These are phyloP conservation scores for Podila clonocystis DNA, from an alignment of 192 early-diverging fungal genomes.

Conservation along the genomic window DNA sequence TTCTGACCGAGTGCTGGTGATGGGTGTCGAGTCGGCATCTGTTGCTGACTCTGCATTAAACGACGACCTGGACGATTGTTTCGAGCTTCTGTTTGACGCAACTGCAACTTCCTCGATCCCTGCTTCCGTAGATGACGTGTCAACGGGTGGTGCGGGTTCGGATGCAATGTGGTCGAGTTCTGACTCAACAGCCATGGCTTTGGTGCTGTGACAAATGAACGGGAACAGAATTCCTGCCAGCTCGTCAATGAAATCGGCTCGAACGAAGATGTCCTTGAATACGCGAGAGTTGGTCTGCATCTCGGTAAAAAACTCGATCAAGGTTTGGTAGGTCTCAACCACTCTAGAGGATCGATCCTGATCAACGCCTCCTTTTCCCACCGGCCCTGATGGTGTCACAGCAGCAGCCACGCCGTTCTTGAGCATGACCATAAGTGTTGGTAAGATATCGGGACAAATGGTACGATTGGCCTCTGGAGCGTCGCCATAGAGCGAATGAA, in stretches of 20 bases:
- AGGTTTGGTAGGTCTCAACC: conserved; percentile 52
- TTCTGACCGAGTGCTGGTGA: conserved; percentile 27
- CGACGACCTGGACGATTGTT: conserved; percentile 25
- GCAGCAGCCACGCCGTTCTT: conserved; percentile 53
- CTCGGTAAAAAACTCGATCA: conserved; percentile 58
- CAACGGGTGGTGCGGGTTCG: conserved; percentile 22
- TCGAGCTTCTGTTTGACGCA: conserved; percentile 5
- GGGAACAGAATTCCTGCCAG: conserved; percentile 65
- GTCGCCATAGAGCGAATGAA: conserved; percentile 56
- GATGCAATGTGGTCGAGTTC: conserved; percentile 59
- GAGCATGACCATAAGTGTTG: conserved; percentile 58
- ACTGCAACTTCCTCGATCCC: conserved; percentile 8
- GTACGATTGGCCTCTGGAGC: conserved; percentile 25
- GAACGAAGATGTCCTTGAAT: conserved; percentile 61
- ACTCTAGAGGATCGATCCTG: conserved; percentile 42
- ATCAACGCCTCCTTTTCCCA: conserved; percentile 6
- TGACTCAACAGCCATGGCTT: conserved; percentile 50
- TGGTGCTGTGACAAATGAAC: conserved; percentile 57
- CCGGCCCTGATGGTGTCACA: conserved; percentile 18
- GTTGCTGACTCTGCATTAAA: conserved; percentile 17
- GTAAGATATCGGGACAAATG: conserved; percentile 58
- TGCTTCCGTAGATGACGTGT: not conserved
- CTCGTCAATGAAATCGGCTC: conserved; percentile 60
- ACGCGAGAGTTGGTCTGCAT: conserved; percentile 58
- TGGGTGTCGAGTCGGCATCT: conserved; percentile 17